Evolutionary conservation across 148 eudicot genomes (phyloP).

Genomic region (Fallopia convolvulus): DNA sequence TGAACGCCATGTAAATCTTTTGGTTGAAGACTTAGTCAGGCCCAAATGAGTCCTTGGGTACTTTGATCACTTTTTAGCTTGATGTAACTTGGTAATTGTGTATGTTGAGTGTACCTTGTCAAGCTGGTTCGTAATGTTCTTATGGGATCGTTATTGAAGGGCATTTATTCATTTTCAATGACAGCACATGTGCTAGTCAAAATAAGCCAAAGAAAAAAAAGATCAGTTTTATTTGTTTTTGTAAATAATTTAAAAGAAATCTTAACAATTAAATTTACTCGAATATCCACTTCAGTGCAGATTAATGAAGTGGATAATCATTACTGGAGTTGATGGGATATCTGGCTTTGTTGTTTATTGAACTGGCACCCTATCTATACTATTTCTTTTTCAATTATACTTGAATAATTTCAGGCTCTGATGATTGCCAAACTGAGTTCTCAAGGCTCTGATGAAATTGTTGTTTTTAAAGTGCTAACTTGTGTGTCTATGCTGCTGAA

Average conservation of each 20-base stretch:
- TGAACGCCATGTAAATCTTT: not conserved
- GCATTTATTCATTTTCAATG: not conserved
- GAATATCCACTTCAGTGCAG: not conserved
- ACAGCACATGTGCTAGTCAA: not conserved
- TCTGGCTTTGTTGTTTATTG: not conserved
- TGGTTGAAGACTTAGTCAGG: not conserved
- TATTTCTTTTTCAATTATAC: not conserved
- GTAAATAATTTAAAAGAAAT: not conserved
- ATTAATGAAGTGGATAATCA: not conserved
- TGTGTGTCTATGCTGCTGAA: not conserved
- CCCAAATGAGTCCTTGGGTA: not conserved
- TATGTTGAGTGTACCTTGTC: not conserved
- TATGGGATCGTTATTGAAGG: not conserved
- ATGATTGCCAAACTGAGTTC: no score
- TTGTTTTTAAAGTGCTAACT: not conserved
- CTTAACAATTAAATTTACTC: not conserved
- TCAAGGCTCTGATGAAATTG: not conserved
- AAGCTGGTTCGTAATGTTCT: not conserved
- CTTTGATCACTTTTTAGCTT: not conserved
- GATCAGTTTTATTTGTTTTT: not conserved
- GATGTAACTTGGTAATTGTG: not conserved
- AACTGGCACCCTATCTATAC: not conserved
- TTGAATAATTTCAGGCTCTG: not conserved
- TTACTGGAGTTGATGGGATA: not conserved
- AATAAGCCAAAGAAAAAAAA: not conserved